Evolutionary conservation across 306 rosid genomes (phyloP), one percentile per base, ranked within the genome.

Genomic region (Cyclanthera cordifolia): DNA sequence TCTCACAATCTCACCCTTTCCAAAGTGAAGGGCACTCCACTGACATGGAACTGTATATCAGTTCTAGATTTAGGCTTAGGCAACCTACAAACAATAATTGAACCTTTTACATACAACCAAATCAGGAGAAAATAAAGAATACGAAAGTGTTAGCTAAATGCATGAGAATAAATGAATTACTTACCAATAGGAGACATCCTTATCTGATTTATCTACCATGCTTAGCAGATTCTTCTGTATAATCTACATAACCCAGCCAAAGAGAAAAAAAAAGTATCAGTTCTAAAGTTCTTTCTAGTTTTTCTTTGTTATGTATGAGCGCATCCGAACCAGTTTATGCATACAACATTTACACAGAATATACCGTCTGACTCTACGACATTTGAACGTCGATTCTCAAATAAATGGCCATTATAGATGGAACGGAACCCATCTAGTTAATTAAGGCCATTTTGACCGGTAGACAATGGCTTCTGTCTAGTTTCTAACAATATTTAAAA

Each of bases 1-100:
- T 45, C 70, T 53, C 70, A 65, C 15, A 45, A 13, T 65, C 78
- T 76, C 66, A 82, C 83, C 60, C 34, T 73, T 49, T 75, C 65
- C 46, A 70, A 50, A 21, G 21, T 25, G 50, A 61, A 61, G 32
- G 83, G 75, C 34, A 65, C 63, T 30, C 79, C 77, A 46, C 61
- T 66, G 39, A 75, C 79, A 56, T 60, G 63, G 3, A 79, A 72
- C 45, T 77, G 75, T 25, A 70, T 12, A 51, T 71, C 79, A 24
- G 57, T 55, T 34, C 78, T 23, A 2, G 66, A 27, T 49, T 55
- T 16, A 47, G 87, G 41, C 70, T 73, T 73, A 14, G 77, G 55
- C 32, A 68, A 56, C 81, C 86, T 82, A 39, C 64, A 70, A 53
- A 17, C 27, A 24, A 69, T 6, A 47, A 66, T 25, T 23, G 8